Conservation (phyloP, 2,329 filamentous ascomycete genomes). For the Ceratocystiopsis sp. region DNA sequence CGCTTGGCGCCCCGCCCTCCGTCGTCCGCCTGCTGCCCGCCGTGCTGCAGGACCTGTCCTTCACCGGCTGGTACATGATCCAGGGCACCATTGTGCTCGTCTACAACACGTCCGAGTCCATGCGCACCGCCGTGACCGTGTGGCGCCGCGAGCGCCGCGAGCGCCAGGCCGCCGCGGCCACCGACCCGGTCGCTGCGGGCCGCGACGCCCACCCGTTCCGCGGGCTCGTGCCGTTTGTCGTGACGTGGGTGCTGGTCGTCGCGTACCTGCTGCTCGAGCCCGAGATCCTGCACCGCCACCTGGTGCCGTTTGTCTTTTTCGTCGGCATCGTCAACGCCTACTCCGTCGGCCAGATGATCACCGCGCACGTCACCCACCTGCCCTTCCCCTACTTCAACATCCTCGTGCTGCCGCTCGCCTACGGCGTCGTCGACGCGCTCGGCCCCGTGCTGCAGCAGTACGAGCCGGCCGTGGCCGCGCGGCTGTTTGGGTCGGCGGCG, state of each 20-base stretch:
- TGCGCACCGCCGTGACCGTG: slow-evolving; percentile 68
- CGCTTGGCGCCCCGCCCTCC: slow-evolving; percentile 49
- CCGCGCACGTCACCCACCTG: slow-evolving; percentile 75
- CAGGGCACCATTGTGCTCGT: slow-evolving; percentile 70
- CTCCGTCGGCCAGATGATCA: slow-evolving; percentile 89
- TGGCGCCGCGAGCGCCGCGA: slow-evolving; percentile 30
- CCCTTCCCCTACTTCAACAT: slow-evolving; percentile 86
- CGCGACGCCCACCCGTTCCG: slow-evolving; percentile 57
- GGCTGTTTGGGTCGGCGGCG: slow-evolving; percentile 2
- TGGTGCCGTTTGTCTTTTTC: slow-evolving; percentile 81
- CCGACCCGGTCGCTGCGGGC: slow-evolving; percentile 19
- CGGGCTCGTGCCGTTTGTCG: slow-evolving; percentile 67
- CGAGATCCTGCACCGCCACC: slow-evolving; percentile 60
- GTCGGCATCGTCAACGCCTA: slow-evolving; percentile 86
- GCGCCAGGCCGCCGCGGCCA: slow-evolving; percentile 16
- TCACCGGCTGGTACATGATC: slow-evolving; percentile 84
- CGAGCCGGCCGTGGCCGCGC: slow-evolving; percentile 15
- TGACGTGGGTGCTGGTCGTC: slow-evolving; percentile 59
- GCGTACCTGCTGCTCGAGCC: slow-evolving; percentile 76
- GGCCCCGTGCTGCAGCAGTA: slow-evolving; percentile 47
- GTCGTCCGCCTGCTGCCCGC: slow-evolving; percentile 52
- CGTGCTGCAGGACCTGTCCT: slow-evolving; percentile 60
- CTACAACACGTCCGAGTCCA: slow-evolving; percentile 67
- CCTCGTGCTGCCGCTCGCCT: slow-evolving; percentile 57
- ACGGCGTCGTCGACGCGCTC: slow-evolving; percentile 63